phyloP scores from a whole-genome alignment of 495 filamentous ascomycete species.

The Filosporella fistucella region DNA sequence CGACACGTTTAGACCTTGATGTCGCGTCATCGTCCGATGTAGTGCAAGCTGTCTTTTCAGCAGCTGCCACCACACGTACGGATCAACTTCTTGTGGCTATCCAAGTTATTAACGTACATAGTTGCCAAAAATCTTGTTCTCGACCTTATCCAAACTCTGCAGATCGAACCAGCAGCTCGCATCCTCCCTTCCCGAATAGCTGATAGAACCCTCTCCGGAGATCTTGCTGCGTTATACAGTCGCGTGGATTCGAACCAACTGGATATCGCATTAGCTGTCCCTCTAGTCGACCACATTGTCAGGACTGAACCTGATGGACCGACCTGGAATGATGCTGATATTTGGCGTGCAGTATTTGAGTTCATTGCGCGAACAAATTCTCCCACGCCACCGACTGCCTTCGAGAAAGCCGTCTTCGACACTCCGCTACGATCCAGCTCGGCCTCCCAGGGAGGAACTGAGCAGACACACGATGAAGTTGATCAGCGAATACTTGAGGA shows the following conservation, averaged over 20 bases:
- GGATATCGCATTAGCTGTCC: constrained; percentile 17
- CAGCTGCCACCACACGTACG: constrained; percentile 11
- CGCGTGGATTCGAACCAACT: constrained; percentile 15
- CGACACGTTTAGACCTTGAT: constrained; percentile 10
- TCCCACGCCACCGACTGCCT: constrained; percentile 22
- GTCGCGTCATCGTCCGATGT: constrained; percentile 14
- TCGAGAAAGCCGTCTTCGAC: constrained; percentile 24
- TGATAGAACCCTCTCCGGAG: constrained; percentile 16
- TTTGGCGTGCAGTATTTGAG: constrained; percentile 21
- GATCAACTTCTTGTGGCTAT: constrained; percentile 7
- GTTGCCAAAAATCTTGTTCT: constrained; percentile 19
- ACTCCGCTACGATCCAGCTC: constrained; percentile 27
- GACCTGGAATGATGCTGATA: constrained; percentile 8
- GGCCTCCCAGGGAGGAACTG: constrained; percentile 23
- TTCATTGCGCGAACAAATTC: constrained; percentile 18
- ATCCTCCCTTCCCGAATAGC: constrained; percentile 21
- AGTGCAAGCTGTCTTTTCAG: constrained; percentile 18
- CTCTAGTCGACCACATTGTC: constrained; percentile 22
- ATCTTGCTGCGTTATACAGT: constrained; percentile 18
- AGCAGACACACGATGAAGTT: constrained; percentile 28
- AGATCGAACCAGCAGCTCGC: constrained; percentile 16
- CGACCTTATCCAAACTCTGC: constrained; percentile 18
- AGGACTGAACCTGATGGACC: constrained; percentile 17
- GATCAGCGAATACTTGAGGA: constrained; percentile 27
- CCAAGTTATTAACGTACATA: constrained; percentile 14